Evolutionary conservation across 2,329 filamentous ascomycete species (phyloP), one percentile per base, ranked within the genome.

Genomic region (Trichoderma cornu-damae): DNA sequence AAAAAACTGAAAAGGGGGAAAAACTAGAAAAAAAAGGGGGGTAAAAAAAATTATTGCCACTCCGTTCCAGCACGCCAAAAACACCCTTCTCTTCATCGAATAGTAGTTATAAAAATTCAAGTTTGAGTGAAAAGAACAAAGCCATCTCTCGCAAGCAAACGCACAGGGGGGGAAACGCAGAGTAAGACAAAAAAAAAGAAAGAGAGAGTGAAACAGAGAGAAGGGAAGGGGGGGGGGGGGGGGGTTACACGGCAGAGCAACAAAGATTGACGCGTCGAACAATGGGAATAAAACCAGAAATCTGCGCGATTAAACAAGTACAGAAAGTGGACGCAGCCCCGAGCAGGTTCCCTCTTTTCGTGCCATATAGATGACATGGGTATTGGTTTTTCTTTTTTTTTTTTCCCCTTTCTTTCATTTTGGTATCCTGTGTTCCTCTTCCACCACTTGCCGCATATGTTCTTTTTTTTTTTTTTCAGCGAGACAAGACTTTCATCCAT

Each of bases 291-390:
- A 40, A 50, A 44, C 16, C 51, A 14, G 12, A 46, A 51, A 43
- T 55, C 51, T 59, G 51, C 51, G 43, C 26, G 43, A 55, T 55
- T 46, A 54, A 49, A 55, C 57, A 55, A 18, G 46, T 59, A 59
- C 57, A 59, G 51, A 59, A 50, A 24, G 30, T 30, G 57, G 24
- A 24, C 26, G 28, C 16, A 26, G 20, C 44, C 50, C 37, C 57
- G 50, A 59, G 57, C 18, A 55, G 57, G 48, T 26, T 37, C 38
- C 22, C 24, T 22, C 37, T 32, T 50, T 20, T 18, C 24, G 32
- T 40, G 20, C 11, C 6, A 24, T 24, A 22, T 20, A 40, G 8
- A 49, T 30, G 37, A 50, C 47, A 32, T 46, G 26, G n/a, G n/a
- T n/a, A n/a, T n/a, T n/a, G n/a, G n/a, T n/a, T n/a, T n/a, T n/a